Conservation (phyloP, 2,329 filamentous ascomycete species). For the Boeremia lycopersici region DNA sequence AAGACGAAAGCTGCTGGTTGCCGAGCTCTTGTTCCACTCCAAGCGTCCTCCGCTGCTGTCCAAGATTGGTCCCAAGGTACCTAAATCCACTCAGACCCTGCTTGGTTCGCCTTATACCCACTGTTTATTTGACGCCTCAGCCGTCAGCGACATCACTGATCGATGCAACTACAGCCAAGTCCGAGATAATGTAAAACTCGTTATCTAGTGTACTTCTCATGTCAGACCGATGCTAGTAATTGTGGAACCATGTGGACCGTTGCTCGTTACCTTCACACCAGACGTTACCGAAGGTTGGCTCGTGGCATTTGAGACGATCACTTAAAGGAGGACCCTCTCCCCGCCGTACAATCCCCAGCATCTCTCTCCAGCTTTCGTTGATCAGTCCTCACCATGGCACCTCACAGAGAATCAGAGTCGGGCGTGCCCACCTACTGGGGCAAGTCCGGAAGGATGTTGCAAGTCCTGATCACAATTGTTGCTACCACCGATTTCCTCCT, state of each 20-base stretch:
- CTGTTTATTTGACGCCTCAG: constrained; percentile 35
- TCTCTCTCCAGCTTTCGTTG: constrained; percentile 27
- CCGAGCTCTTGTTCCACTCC: constrained; percentile 34
- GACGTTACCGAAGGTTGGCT: constrained; percentile 23
- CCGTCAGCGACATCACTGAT: constrained; percentile 28
- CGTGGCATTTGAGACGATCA: constrained; percentile 24
- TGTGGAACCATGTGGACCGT: constrained; percentile 31
- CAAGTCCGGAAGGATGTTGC: constrained; percentile 36
- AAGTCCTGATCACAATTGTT: constrained; percentile 49
- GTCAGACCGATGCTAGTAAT: constrained; percentile 28
- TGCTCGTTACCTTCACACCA: constrained; percentile 18
- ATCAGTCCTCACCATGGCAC: constrained; percentile 31
- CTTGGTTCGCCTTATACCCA: constrained; percentile 34
- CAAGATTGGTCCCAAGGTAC: constrained; percentile 31
- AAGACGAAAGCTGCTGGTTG: constrained; percentile 26
- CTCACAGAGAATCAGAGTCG: constrained; percentile 30
- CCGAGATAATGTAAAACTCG: constrained; percentile 35
- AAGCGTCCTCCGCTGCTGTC: constrained; percentile 30
- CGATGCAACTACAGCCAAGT: constrained; percentile 37
- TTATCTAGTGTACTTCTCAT: constrained; percentile 39
- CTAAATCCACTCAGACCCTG: constrained; percentile 32
- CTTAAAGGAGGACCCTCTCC: constrained; percentile 34
- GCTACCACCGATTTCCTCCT: constrained; percentile 56
- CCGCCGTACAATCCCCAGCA: constrained; percentile 27
- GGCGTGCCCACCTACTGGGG: constrained; percentile 41